Percentiles rank a stretch among this genome's conserved stretches.
Conservation (phyloP, 2,329 filamentous ascomycete genomes). For the Aspergillus alliaceus region DNA sequence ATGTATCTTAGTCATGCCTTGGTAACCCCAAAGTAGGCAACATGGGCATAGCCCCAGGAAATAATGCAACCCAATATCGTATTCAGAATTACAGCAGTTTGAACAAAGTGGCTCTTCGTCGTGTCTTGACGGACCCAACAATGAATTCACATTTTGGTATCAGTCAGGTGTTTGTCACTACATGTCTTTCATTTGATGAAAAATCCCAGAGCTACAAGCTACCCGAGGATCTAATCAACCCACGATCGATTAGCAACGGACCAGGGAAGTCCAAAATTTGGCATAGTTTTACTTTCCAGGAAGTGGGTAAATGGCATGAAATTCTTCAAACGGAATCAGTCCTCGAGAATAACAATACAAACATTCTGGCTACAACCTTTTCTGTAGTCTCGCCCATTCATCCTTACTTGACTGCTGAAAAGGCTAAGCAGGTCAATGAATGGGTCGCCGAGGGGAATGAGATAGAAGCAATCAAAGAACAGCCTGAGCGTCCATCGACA, state of each 20-base stretch:
- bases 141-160: constrained; percentile 10
- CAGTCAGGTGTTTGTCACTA: constrained; percentile 25
- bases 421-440: constrained; percentile 27
- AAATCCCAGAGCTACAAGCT: constrained; percentile 11
- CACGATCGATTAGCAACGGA: constrained; percentile 17
- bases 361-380: background rate
- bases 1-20: constrained; percentile 18
- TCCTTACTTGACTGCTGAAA: constrained; percentile 27
- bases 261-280: constrained; percentile 30
- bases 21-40: constrained; percentile 18
- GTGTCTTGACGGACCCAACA: constrained; percentile 24
- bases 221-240: constrained; percentile 19
- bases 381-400: constrained; percentile 14
- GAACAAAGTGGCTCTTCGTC: constrained; percentile 17
- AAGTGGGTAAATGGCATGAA: constrained; percentile 30
- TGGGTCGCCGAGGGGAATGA: constrained; percentile 29
- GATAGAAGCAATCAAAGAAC: constrained; percentile 10
- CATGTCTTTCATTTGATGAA: constrained; percentile 16
- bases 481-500: background rate
- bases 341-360: constrained; percentile 4
- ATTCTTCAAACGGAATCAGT: constrained; percentile 15
- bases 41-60: constrained; percentile 13
- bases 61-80: constrained; percentile 10
- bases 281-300: constrained; percentile 30
- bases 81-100: constrained; percentile 22